These are phyloP conservation scores for Nicotiana tomentosiformis DNA, from an alignment of 257 asterid genomes.

Conservation along the genomic window DNA sequence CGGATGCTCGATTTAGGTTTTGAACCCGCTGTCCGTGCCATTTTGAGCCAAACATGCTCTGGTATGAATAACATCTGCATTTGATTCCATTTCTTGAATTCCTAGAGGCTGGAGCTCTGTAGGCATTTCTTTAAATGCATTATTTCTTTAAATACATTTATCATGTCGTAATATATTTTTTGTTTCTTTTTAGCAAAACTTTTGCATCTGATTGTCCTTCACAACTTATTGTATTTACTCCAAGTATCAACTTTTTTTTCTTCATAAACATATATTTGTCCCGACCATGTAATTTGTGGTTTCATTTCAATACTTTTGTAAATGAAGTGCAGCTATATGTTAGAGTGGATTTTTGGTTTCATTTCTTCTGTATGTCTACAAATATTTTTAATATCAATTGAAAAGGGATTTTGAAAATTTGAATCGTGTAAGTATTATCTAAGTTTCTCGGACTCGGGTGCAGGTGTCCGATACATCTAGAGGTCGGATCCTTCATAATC, in stretches of 20 bases:
- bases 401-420: not conserved
- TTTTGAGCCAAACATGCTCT: conserved; percentile 73
- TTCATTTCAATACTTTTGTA: not conserved
- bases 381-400: not conserved
- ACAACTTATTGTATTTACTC: conserved; percentile 1
- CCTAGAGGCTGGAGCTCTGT: not conserved
- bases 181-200: not conserved
- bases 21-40: conserved; percentile 96
- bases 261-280: not conserved
- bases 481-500: no score
- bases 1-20: conserved; percentile 99
- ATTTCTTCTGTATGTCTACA: not conserved
- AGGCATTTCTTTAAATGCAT: not conserved
- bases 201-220: not conserved
- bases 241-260: not conserved
- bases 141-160: not conserved
- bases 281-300: not conserved
- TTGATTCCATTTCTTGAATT: not conserved
- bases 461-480: no score
- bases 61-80: conserved; percentile 41
- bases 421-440: no score
- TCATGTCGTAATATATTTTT: not conserved
- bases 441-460: no score
- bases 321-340: not conserved
- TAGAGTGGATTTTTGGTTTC: not conserved